Percentiles rank a stretch among this genome's conserved stretches.
phyloP scores from a whole-genome alignment of 2,329 filamentous ascomycete genomes.

The Penicillium sclerotiorum region DNA sequence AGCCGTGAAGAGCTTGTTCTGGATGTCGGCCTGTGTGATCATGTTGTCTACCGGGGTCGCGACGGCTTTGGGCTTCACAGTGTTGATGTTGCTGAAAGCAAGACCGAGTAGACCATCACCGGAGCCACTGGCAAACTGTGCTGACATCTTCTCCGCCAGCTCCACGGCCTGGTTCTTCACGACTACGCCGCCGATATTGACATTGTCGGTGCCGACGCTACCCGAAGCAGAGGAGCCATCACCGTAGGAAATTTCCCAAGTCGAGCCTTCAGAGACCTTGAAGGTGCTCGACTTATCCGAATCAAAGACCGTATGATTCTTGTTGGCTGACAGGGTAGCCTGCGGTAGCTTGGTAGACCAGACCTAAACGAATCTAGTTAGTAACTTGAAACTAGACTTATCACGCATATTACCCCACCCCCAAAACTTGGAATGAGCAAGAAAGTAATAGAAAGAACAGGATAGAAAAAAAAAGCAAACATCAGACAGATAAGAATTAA shows the following conservation, averaged over 20 bases:
- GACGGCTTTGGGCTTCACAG: constrained; percentile 58
- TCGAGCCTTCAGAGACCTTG: constrained; percentile 51
- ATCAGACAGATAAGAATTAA: no score
- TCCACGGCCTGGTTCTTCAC: constrained; percentile 67
- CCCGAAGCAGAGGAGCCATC: constrained; percentile 69
- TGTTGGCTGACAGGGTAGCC: constrained; percentile 34
- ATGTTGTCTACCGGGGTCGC: constrained; percentile 70
- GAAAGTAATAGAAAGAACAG: background rate
- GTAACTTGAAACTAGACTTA: background rate
- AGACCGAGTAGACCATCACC: constrained; percentile 70
- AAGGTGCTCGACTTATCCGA: constrained; percentile 64
- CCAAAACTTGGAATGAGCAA: background rate
- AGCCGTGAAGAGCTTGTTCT: constrained; percentile 64
- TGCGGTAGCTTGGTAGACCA: constrained; percentile 57
- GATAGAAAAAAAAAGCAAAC: no score
- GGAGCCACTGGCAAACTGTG: constrained; percentile 57
- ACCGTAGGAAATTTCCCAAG: constrained; percentile 69
- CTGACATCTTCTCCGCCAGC: constrained; percentile 62
- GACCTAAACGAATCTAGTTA: constrained; percentile 42
- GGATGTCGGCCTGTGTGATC: constrained; percentile 61
- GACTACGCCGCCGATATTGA: constrained; percentile 63
- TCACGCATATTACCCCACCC: constrained; percentile 12
- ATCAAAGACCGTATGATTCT: constrained; percentile 60
- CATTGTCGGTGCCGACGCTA: constrained; percentile 63
- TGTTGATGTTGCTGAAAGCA: constrained; percentile 67